A percentile compares a stretch with the other conserved stretches of the same genome.
Conservation (phyloP, 129 eudicot genomes). For the Arctium lappa region DNA sequence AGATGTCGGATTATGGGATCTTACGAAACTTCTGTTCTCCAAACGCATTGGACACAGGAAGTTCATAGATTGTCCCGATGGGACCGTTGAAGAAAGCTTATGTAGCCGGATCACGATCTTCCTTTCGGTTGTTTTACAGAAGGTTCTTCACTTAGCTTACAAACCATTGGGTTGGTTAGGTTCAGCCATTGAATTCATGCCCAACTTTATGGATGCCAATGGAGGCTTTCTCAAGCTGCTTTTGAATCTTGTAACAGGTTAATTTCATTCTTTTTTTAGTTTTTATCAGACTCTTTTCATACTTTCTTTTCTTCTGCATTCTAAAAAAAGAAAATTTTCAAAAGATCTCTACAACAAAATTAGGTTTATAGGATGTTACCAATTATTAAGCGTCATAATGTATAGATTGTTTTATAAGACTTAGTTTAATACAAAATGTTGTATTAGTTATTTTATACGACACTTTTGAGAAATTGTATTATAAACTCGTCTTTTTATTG, state of each 20-base stretch:
- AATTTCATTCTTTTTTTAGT: neutral
- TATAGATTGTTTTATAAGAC: no score
- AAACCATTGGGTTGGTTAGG: slow-evolving; percentile 44
- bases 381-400: no score
- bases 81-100: slow-evolving; percentile 22
- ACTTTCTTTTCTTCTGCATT: neutral
- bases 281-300: neutral
- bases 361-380: no score
- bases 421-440: no score
- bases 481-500: no score
- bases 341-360: no score
- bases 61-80: slow-evolving; percentile 45
- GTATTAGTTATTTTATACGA: no score
- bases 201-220: slow-evolving; percentile 41
- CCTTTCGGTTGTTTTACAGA: slow-evolving; percentile 37
- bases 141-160: slow-evolving; percentile 15
- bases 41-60: slow-evolving; percentile 29
- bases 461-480: no score
- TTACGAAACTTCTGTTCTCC: slow-evolving; percentile 35
- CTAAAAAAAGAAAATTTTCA: neutral
- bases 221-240: slow-evolving; percentile 28
- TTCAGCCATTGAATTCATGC: slow-evolving; percentile 34
- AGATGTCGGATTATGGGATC: slow-evolving; percentile 36
- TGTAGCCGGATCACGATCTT: slow-evolving; percentile 34
- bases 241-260: slow-evolving; percentile 35